Conservation (phyloP, 495 filamentous ascomycete species). For the Talaromyces nanjingensis region DNA sequence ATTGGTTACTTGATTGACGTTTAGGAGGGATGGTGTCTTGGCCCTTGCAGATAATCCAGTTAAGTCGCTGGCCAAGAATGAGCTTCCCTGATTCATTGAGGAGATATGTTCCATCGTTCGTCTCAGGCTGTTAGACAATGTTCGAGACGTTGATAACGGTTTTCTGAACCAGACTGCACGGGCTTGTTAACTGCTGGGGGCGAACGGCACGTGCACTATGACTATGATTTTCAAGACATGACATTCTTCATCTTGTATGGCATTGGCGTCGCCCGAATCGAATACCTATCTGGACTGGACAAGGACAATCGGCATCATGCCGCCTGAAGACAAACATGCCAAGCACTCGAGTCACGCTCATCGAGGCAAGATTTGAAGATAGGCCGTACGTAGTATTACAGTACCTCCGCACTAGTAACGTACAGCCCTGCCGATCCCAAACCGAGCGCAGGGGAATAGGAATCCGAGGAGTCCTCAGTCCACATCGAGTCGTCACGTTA, state of each 20-base stretch:
- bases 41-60: background rate
- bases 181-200: background rate
- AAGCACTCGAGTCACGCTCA: background rate
- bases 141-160: background rate
- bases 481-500: background rate
- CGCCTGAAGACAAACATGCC: background rate
- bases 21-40: background rate
- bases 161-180: background rate
- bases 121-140: background rate
- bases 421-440: background rate
- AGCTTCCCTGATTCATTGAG: background rate
- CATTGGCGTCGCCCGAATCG: background rate
- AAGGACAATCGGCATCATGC: background rate
- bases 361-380: background rate
- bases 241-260: background rate
- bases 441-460: background rate
- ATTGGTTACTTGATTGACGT: background rate
- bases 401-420: background rate
- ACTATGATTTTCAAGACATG: background rate
- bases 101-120: background rate
- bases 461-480: background rate
- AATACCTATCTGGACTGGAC: background rate
- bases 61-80: background rate
- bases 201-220: background rate
- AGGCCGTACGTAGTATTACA: background rate